phyloP scores from a whole-genome alignment of 495 filamentous ascomycete species.

The Tuber indicum region DNA sequence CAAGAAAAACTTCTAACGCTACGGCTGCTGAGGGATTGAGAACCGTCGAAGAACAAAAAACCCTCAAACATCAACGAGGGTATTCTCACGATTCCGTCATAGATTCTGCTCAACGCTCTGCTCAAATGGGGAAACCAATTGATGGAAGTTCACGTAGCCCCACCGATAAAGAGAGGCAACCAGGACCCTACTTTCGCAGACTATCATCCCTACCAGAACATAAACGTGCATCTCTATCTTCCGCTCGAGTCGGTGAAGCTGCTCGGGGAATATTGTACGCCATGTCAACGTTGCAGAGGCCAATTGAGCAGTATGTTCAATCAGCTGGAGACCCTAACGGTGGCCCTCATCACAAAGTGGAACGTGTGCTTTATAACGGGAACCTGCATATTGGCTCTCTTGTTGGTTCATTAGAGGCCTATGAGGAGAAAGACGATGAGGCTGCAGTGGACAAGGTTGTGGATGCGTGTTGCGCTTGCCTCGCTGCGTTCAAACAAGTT shows the following conservation, averaged over 20 bases:
- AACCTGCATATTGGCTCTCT: constrained; percentile 38
- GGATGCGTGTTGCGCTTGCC: constrained; percentile 60
- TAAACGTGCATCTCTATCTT: constrained; percentile 55
- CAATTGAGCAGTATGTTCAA: constrained; percentile 40
- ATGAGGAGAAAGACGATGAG: constrained; percentile 40
- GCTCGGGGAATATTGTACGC: constrained; percentile 85
- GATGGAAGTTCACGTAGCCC: constrained; percentile 31
- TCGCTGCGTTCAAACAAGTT: constrained; percentile 70
- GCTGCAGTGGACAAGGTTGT: constrained; percentile 53
- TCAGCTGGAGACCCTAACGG: constrained; percentile 25
- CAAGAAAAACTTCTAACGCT: constrained; percentile 50
- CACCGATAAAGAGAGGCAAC: constrained; percentile 45
- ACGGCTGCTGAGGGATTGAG: constrained; percentile 55
- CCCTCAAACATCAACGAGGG: constrained; percentile 37
- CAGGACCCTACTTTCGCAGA: constrained; percentile 60
- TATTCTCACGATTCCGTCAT: constrained; percentile 41
- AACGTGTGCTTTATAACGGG: constrained; percentile 37
- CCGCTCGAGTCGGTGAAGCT: constrained; percentile 64
- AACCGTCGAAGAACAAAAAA: constrained; percentile 60
- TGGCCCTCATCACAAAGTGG: constrained; percentile 33
- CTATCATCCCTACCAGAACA: constrained; percentile 80
- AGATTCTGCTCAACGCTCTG: constrained; percentile 25
- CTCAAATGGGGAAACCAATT: constrained; percentile 11
- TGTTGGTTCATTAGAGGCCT: constrained; percentile 36
- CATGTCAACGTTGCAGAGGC: constrained; percentile 46